A percentile compares a stretch with the other conserved stretches of the same genome.
Evolutionary conservation across 345 rosid species (phyloP).

Genomic region (Aethionema arabicum): DNA sequence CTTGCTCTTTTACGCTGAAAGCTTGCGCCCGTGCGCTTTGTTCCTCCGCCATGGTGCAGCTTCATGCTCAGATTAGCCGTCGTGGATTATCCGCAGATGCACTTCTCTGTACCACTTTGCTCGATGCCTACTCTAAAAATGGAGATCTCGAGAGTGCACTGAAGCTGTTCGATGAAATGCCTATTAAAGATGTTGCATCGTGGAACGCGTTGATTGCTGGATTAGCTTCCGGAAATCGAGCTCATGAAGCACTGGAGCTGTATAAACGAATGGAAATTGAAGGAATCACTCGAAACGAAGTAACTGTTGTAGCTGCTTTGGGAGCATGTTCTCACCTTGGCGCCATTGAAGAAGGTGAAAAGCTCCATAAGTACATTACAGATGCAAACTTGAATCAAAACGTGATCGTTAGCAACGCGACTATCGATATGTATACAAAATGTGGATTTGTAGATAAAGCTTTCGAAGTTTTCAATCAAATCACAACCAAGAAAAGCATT

Average conservation of each 20-base stretch:
- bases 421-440: constrained; percentile 81
- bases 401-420: constrained; percentile 65
- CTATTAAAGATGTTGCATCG: constrained; percentile 61
- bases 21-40: constrained; percentile 74
- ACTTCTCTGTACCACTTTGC: constrained; percentile 69
- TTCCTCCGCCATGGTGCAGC: constrained; percentile 46
- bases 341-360: constrained; percentile 63
- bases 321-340: constrained; percentile 82
- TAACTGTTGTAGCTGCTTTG: constrained; percentile 73
- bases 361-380: constrained; percentile 46
- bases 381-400: constrained; percentile 54
- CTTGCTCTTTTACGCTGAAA: constrained; percentile 75
- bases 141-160: constrained; percentile 51
- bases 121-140: constrained; percentile 65
- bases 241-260: constrained; percentile 60
- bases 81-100: constrained; percentile 65
- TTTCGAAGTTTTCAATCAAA: constrained; percentile 48
- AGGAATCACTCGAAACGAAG: constrained; percentile 56
- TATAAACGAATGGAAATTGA: constrained; percentile 58
- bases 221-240: constrained; percentile 59
- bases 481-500: constrained; percentile 48
- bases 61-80: constrained; percentile 55
- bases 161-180: constrained; percentile 77
- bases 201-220: constrained; percentile 90
- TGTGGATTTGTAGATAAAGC: constrained; percentile 80